Percentiles rank a stretch among this genome's conserved stretches.
These are phyloP conservation scores for Penicillium sp. DNA, from an alignment of 2,329 filamentous ascomycete genomes.

Conservation along the genomic window DNA sequence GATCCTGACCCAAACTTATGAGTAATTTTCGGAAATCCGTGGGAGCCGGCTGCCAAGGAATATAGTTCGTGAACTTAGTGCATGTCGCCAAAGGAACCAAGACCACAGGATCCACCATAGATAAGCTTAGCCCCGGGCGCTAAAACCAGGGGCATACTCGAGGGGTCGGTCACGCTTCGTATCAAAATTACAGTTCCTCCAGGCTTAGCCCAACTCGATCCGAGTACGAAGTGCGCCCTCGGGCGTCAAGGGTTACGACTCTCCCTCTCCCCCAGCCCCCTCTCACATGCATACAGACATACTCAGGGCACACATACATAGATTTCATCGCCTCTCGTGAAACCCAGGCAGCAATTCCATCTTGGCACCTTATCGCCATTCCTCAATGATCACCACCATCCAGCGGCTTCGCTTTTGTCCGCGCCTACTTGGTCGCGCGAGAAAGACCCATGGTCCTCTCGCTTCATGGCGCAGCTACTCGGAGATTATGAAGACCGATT, in stretches of 20 bases:
- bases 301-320: no score
- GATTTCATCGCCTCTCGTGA: neutral
- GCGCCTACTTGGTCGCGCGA: constrained; percentile 7
- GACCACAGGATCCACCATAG: neutral
- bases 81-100: neutral
- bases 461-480: constrained; percentile 4
- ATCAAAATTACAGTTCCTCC: neutral
- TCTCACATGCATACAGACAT: no score
- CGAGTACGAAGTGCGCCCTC: neutral
- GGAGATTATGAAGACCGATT: neutral
- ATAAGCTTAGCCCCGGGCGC: constrained; percentile 3
- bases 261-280: neutral
- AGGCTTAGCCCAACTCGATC: neutral
- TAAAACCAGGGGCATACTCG: neutral
- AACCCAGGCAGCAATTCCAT: neutral
- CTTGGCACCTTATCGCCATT: neutral
- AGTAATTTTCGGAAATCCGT: neutral
- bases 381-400: constrained; percentile 2
- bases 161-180: neutral
- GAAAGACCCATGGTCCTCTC: constrained; percentile 3
- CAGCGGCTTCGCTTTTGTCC: constrained; percentile 9
- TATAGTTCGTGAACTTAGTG: neutral
- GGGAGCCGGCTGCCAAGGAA: neutral
- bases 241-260: neutral
- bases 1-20: neutral